Evolutionary conservation across 192 early-diverging fungal species (phyloP).

Genomic region (Entrophospora sp.): DNA sequence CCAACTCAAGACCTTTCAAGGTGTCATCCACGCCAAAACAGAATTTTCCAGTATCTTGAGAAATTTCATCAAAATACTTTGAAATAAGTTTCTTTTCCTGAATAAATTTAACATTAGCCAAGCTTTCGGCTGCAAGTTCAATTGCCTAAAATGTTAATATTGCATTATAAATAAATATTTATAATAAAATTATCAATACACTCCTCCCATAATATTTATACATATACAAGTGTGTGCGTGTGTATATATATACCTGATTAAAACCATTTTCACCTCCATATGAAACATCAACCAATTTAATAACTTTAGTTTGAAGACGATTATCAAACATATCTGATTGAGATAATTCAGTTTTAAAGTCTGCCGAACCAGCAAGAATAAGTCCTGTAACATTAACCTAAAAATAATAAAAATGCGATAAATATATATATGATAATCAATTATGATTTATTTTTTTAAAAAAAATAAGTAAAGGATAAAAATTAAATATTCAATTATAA

Average conservation of each 20-base stretch:
- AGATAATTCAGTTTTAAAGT: conserved; percentile 95
- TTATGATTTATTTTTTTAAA: background rate
- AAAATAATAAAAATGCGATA: too few species aligned
- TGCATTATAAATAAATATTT: too few species aligned
- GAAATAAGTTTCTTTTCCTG: conserved; percentile 97
- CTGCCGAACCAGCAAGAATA: conserved; percentile 95
- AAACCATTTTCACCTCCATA: conserved; percentile 99
- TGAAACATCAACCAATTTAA: conserved; percentile 94
- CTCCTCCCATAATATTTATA: too few species aligned
- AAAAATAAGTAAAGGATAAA: background rate
- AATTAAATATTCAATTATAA: background rate
- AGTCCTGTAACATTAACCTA: conserved; percentile 74
- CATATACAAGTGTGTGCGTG: too few species aligned
- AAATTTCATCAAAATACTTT: conserved; percentile 96
- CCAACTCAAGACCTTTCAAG: conserved; percentile 88
- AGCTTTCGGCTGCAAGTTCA: conserved; percentile 78
- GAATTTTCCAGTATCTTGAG: conserved; percentile 91
- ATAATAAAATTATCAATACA: too few species aligned
- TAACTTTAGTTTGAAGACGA: conserved; percentile 77
- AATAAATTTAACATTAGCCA: conserved; percentile 96
- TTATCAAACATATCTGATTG: conserved; percentile 96
- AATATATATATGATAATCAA: too few species aligned
- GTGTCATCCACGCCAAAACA: conserved; percentile 96
- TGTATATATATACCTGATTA: conserved; percentile 65
- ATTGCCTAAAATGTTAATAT: conserved; percentile 63